A percentile compares a stretch with the other conserved stretches of the same genome.
Evolutionary conservation across 2,329 filamentous ascomycete genomes (phyloP).

Genomic region (Myriosclerotinia duriaeana): DNA sequence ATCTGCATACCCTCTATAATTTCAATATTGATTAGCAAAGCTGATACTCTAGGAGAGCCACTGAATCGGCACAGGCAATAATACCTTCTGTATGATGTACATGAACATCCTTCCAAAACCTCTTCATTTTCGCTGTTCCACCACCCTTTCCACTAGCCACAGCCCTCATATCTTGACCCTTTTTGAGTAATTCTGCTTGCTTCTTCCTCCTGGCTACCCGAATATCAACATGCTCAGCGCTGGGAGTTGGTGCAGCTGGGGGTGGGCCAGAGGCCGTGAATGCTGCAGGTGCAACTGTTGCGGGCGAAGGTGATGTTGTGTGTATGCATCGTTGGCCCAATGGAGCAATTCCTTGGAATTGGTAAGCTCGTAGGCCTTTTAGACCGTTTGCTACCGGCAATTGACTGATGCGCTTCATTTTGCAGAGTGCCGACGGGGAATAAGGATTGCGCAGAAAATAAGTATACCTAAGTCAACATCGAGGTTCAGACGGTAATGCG

Average conservation of each 20-base stretch:
- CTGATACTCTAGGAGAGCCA: not conserved
- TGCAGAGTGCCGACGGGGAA: constrained; percentile 26
- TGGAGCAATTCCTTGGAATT: constrained; percentile 15
- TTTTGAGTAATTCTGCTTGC: constrained; percentile 56
- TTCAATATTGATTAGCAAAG: constrained; percentile 23
- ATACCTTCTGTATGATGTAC: constrained; percentile 67
- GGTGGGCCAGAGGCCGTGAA: constrained; percentile 59
- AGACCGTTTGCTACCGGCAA: constrained; percentile 24
- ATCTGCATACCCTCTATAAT: constrained; percentile 50
- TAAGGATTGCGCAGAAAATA: constrained; percentile 11
- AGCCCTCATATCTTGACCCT: constrained; percentile 50
- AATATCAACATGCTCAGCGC: constrained; percentile 41
- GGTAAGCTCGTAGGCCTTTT: constrained; percentile 24
- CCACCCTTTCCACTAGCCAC: constrained; percentile 42
- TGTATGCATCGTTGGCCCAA: constrained; percentile 34
- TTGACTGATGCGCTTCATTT: constrained; percentile 39
- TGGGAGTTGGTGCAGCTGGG: constrained; percentile 54
- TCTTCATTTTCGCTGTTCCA: constrained; percentile 53
- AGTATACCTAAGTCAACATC: not conserved
- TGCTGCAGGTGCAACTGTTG: constrained; percentile 41
- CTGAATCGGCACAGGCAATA: constrained; percentile 27
- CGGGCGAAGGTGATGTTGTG: constrained; percentile 33
- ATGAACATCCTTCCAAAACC: constrained; percentile 86
- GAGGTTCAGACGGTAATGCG: constrained; percentile 15
- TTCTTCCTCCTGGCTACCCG: constrained; percentile 52